A percentile compares a stretch with the other conserved stretches of the same genome.
These are phyloP conservation scores for Perilla frutescens DNA, from an alignment of 257 asterid genomes.

Conservation along the genomic window DNA sequence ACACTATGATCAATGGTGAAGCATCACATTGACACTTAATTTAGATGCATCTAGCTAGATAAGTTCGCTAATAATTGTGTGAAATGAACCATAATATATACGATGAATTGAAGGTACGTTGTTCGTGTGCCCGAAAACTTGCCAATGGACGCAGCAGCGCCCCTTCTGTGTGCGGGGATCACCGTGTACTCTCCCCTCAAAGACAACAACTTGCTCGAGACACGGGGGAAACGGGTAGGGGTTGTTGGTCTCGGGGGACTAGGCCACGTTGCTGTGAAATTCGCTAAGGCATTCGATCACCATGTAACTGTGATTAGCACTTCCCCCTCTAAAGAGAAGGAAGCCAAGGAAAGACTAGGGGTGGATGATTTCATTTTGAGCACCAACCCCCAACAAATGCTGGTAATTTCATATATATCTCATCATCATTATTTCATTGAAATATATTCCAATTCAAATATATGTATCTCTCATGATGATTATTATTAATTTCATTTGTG, in stretches of 20 bases:
- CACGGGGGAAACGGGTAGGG: constrained; percentile 56
- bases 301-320: constrained; percentile 86
- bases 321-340: constrained; percentile 81
- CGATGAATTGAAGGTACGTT: constrained; percentile 55
- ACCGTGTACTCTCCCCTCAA: constrained; percentile 75
- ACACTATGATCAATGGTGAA: background rate
- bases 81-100: too few species aligned
- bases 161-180: constrained; percentile 79
- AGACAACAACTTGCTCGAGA: constrained; percentile 58
- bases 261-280: constrained; percentile 85
- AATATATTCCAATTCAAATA: background rate
- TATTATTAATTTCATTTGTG: too few species aligned
- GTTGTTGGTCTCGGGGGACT: constrained; percentile 80
- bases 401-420: constrained; percentile 32
- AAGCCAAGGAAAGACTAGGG: constrained; percentile 66
- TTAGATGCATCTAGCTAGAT: too few species aligned
- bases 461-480: background rate
- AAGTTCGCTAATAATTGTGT: too few species aligned
- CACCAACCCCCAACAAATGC: constrained; percentile 64
- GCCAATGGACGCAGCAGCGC: constrained; percentile 90
- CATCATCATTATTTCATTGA: too few species aligned
- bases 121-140: constrained; percentile 70
- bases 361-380: constrained; percentile 83
- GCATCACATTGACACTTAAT: background rate
- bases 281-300: constrained; percentile 81